These are phyloP conservation scores for Schizonepeta tenuifolia DNA, from an alignment of 257 asterid species.

Conservation along the genomic window DNA sequence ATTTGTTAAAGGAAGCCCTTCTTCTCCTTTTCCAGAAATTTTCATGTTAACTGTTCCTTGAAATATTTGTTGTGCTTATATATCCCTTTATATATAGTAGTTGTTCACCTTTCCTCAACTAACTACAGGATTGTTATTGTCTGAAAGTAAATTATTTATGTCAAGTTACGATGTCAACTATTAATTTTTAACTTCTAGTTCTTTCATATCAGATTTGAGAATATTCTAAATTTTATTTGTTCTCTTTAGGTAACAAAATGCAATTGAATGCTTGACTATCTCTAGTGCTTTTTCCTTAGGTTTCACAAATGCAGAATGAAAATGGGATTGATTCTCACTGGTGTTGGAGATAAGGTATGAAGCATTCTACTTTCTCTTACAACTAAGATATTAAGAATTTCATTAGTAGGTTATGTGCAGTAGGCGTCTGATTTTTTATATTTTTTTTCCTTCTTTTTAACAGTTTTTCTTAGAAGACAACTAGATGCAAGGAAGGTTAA, in stretches of 20 bases:
- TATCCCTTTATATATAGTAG: not conserved
- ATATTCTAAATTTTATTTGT: conserved; percentile 5
- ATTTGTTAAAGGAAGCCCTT: too few species aligned
- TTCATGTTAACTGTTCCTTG: not conserved
- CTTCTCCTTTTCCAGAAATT: too few species aligned
- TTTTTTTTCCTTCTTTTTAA: not conserved
- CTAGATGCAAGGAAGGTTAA: not conserved
- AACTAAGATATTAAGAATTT: not conserved
- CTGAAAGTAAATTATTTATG: not conserved
- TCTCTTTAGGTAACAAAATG: conserved; percentile 32
- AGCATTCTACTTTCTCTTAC: conserved; percentile 1
- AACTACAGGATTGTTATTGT: not conserved
- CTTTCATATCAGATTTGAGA: conserved; percentile 20
- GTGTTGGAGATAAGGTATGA: conserved; percentile 90
- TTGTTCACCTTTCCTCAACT: not conserved
- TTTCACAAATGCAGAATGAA: conserved; percentile 86
- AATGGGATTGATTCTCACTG: conserved; percentile 87
- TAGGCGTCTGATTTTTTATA: not conserved
- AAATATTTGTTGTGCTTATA: not conserved
- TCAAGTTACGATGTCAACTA: not conserved
- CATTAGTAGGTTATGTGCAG: not conserved
- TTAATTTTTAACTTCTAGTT: not conserved
- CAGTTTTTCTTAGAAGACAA: not conserved
- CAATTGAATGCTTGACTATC: conserved; percentile 30
- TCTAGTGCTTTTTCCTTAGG: conserved; percentile 51